Evolutionary conservation across 768 basidiomycete genomes (phyloP), one percentile per base, ranked within the genome.

Genomic region (Trametes coccinea): DNA sequence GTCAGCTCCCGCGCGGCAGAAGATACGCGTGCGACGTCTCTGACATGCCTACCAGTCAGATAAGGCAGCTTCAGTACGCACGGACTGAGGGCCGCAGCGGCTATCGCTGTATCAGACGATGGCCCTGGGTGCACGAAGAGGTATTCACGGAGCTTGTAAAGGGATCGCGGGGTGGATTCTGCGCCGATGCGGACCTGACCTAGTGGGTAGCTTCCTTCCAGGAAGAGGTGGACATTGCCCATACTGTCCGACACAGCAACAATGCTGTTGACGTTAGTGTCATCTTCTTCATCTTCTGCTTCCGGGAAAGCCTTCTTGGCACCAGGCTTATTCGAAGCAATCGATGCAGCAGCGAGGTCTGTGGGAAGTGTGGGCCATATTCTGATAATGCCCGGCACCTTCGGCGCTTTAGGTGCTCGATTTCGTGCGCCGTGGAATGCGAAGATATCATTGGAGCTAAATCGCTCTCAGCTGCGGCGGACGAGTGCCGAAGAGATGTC

Each of bases 181-280:
- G 66, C 49, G 61, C 77, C 80, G 29, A 83, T 63, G 30, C 68
- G 69, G 34, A 88, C 72, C 22, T 76, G 71, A 29, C 92, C 92
- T 40, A 93, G 76, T 34, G 84, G 82, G 73, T 88, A 93, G 63
- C 81, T 84, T 14, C 92, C 92, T 68, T 93, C 91, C 49, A 93
- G 77, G 74, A 86, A 93, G 63, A 75, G 82, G 71, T 86, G 82
- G 41, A 92, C 70, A 58, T 72, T 72, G 5, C 92, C 90, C 17
- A 72, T 62, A 54, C 80, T 76, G 67, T 91, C 89, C 14, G 86
- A 71, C 45, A 85, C 80, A 33, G 81, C 77, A 17, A 93, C 76
- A 56, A 93, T 75, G 67, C 89, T 91, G 59, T 75, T 74, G 17
- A 69, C 59, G 67, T 87, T 84, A 33, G 80, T 69, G 67, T 85